Evolutionary conservation across 2,329 filamentous ascomycete genomes (phyloP).

Genomic region (Botrytis galanthina): DNA sequence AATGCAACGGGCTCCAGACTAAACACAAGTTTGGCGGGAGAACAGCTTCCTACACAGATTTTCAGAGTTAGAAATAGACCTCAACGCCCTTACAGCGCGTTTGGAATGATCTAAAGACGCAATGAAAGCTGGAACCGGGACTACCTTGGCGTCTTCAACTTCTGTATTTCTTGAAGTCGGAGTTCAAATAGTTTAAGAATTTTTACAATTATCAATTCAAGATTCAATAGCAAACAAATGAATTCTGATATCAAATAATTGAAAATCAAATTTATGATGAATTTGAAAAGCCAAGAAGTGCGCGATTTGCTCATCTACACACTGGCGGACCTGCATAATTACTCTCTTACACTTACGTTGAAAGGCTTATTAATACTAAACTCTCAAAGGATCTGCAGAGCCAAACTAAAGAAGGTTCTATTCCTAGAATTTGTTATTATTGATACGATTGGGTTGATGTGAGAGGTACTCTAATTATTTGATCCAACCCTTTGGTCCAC

Average conservation of each 20-base stretch:
- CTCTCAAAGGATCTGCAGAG: not conserved
- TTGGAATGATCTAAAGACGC: not conserved
- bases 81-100: not conserved
- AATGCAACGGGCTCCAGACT: not conserved
- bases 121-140: not conserved
- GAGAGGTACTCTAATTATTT: not conserved
- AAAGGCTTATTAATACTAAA: not conserved
- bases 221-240: too few species aligned
- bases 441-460: not conserved
- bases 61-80: not conserved
- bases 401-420: not conserved
- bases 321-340: not conserved
- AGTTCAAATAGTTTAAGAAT: too few species aligned
- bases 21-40: not conserved
- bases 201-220: too few species aligned
- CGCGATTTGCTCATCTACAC: not conserved
- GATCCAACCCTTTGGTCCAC: constrained; percentile 52
- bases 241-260: too few species aligned
- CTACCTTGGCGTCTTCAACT: not conserved
- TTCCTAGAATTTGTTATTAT: not conserved
- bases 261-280: not conserved
- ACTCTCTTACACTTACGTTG: not conserved
- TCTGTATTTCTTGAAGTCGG: not conserved
- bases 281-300: not conserved
- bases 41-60: not conserved